These are phyloP conservation scores for Halenospora varia DNA, from an alignment of 495 filamentous ascomycete genomes.

Conservation along the genomic window DNA sequence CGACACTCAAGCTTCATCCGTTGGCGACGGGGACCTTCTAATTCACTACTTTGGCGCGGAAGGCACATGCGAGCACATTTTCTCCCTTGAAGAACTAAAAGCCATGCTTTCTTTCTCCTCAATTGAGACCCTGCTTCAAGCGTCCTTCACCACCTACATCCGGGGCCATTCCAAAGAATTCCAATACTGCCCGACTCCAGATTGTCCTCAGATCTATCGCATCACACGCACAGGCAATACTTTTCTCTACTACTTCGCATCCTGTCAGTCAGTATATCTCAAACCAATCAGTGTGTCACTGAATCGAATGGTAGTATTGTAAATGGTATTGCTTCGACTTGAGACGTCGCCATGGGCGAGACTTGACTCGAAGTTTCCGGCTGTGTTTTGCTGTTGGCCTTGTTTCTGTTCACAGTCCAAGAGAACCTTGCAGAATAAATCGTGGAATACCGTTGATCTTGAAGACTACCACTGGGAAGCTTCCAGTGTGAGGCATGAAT, in stretches of 20 bases:
- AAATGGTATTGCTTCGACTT: too few relatives aligned
- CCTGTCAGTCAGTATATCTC: too few relatives aligned
- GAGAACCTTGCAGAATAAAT: too few relatives aligned
- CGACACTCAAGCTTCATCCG: conserved; percentile 29
- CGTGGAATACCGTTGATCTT: too few relatives aligned
- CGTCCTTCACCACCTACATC: conserved; percentile 35
- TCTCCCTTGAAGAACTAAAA: conserved; percentile 33
- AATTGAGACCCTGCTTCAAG: conserved; percentile 37
- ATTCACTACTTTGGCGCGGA: conserved; percentile 29
- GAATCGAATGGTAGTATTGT: too few relatives aligned
- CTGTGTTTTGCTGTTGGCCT: too few relatives aligned
- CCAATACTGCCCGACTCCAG: conserved; percentile 36
- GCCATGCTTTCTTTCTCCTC: conserved; percentile 28
- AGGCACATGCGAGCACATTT: conserved; percentile 22
- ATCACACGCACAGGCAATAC: conserved; percentile 3
- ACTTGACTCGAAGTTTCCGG: too few relatives aligned
- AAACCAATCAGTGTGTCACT: too few relatives aligned
- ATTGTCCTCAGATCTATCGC: conserved; percentile 40
- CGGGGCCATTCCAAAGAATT: conserved; percentile 28
- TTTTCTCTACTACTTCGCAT: conserved; percentile 37
- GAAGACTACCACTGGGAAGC: too few relatives aligned
- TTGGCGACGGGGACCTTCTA: conserved; percentile 10
- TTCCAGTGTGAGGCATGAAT: too few relatives aligned
- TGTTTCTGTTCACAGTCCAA: too few relatives aligned
- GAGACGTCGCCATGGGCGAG: too few relatives aligned